Percentiles rank a stretch among this genome's conserved stretches.
Evolutionary conservation across 2,329 filamentous ascomycete species (phyloP).

Genomic region (Fusarium torulosum): DNA sequence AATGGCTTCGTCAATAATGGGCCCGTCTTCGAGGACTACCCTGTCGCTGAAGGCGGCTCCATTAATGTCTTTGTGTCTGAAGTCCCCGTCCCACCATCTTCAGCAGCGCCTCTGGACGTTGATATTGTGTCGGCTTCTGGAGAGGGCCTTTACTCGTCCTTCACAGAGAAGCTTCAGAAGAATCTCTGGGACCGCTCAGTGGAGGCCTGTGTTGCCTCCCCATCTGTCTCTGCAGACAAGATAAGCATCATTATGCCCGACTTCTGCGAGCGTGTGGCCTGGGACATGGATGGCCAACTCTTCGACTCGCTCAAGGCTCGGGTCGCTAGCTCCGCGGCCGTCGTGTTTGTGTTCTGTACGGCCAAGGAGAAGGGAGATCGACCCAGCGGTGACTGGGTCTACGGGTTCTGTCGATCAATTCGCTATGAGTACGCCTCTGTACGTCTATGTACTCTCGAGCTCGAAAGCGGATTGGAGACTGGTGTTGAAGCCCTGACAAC

Average conservation of each 20-base stretch:
- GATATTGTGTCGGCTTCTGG: background rate
- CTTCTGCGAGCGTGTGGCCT: slow-evolving; percentile 1
- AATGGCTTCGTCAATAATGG: background rate
- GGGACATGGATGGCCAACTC: slow-evolving; percentile 1
- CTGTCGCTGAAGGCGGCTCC: slow-evolving; percentile 1
- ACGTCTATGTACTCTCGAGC: background rate
- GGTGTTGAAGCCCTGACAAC: background rate
- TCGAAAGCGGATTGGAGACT: background rate
- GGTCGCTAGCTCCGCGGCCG: background rate
- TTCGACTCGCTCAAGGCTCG: slow-evolving; percentile 7
- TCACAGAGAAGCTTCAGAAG: background rate
- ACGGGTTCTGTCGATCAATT: background rate
- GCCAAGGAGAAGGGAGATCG: background rate
- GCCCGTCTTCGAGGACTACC: background rate
- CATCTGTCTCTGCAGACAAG: background rate
- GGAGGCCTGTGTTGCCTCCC: background rate
- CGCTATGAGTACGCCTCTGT: background rate
- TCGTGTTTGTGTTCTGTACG: background rate
- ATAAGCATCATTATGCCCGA: slow-evolving; percentile 4
- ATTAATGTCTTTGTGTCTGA: slow-evolving; percentile 6
- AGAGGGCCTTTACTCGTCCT: background rate
- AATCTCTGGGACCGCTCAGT: background rate
- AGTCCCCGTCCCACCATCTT: background rate
- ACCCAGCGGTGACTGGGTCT: background rate
- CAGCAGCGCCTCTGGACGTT: background rate